A percentile compares a stretch with the other conserved stretches of the same genome.
Conservation (phyloP, 1,139 yeast species). For the Debaryomyces udenii region DNA sequence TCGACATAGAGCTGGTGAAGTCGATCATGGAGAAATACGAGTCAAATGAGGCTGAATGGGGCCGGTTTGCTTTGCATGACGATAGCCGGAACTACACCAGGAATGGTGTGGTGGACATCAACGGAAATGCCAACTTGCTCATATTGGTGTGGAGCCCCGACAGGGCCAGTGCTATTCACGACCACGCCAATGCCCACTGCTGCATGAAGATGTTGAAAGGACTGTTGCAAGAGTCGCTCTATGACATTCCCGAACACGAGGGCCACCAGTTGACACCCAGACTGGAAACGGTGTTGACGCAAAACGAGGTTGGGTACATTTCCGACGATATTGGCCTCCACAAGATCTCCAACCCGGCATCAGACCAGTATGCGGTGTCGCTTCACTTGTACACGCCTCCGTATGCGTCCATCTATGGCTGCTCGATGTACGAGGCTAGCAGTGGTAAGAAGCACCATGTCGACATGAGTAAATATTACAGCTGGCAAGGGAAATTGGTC, state of each 20-base stretch:
- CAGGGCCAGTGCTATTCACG: slow-evolving; percentile 69
- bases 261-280: slow-evolving; percentile 30
- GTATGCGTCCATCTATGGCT: slow-evolving; percentile 70
- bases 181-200: slow-evolving; percentile 77
- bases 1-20: slow-evolving; percentile 54
- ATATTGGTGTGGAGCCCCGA: slow-evolving; percentile 75
- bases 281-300: slow-evolving; percentile 37
- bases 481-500: slow-evolving; percentile 59
- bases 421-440: slow-evolving; percentile 58
- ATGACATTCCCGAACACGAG: slow-evolving; percentile 50
- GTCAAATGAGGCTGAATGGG: slow-evolving; percentile 60
- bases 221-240: slow-evolving; percentile 57
- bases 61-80: slow-evolving; percentile 59
- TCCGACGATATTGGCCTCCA: slow-evolving; percentile 70
- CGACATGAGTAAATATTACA: slow-evolving; percentile 62
- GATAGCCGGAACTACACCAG: slow-evolving; percentile 53
- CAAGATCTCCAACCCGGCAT: slow-evolving; percentile 57
- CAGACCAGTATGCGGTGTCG: slow-evolving; percentile 57
- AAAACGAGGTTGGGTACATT: slow-evolving; percentile 66
- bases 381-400: slow-evolving; percentile 81
- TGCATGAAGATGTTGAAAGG: slow-evolving; percentile 70
- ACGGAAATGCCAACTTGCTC: slow-evolving; percentile 68
- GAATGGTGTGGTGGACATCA: slow-evolving; percentile 69
- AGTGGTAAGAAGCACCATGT: slow-evolving; percentile 60
- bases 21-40: slow-evolving; percentile 51